phyloP scores from a whole-genome alignment of 371 early-diverging fungal genomes.

The Parasitella parasitica region DNA sequence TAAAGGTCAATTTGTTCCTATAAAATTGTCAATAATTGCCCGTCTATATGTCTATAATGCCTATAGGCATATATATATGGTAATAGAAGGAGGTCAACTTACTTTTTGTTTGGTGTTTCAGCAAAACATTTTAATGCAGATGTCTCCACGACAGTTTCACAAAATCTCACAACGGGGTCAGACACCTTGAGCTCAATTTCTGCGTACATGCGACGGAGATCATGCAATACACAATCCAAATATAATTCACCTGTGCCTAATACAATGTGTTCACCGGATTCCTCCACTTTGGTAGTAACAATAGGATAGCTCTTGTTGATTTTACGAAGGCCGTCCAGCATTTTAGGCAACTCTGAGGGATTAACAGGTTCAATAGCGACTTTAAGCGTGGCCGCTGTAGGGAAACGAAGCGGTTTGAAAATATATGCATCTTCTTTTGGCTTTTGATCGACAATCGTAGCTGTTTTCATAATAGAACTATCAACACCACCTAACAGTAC shows the following conservation, averaged over 20 bases:
- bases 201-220: slow-evolving; percentile 89
- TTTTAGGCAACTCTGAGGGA: slow-evolving; percentile 95
- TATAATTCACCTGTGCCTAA: slow-evolving; percentile 95
- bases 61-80: no score
- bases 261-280: slow-evolving; percentile 95
- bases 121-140: slow-evolving; percentile 94
- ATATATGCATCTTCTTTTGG: slow-evolving; percentile 73
- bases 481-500: slow-evolving; percentile 93
- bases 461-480: slow-evolving; percentile 89
- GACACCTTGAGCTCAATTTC: slow-evolving; percentile 97
- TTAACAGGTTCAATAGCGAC: slow-evolving; percentile 96
- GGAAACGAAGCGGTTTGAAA: slow-evolving; percentile 83
- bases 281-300: slow-evolving; percentile 91
- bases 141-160: slow-evolving; percentile 95
- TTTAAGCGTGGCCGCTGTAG: slow-evolving; percentile 85
- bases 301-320: slow-evolving; percentile 95
- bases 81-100: slow-evolving; percentile 16
- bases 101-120: slow-evolving; percentile 97
- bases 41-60: background rate
- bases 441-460: slow-evolving; percentile 77
- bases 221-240: slow-evolving; percentile 95
- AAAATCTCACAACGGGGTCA: slow-evolving; percentile 94
- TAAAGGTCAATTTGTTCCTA: slow-evolving; percentile 93
- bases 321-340: slow-evolving; percentile 95
- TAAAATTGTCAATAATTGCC: background rate